Evolutionary conservation across 2,329 filamentous ascomycete species (phyloP).

Genomic region (Erysiphe neolycopersici): DNA sequence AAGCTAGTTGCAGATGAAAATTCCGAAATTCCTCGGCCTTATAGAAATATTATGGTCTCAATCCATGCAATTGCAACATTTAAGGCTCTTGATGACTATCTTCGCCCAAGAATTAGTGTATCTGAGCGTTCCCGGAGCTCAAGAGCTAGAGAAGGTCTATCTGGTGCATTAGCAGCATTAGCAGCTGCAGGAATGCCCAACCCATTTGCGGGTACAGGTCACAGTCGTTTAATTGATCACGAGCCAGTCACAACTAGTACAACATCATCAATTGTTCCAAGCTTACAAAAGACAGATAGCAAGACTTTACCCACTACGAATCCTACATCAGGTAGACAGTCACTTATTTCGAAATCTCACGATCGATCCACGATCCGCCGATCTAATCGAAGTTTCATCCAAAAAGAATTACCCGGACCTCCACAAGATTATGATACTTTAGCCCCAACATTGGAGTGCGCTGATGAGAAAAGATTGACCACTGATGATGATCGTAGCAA

Average conservation of each 20-base stretch:
- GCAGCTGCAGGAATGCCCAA: slow-evolving; percentile 40
- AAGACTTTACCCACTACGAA: slow-evolving; percentile 19
- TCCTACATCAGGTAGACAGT: slow-evolving; percentile 17
- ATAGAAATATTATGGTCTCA: slow-evolving; percentile 89
- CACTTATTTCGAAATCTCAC: slow-evolving; percentile 19
- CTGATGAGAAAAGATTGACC: slow-evolving; percentile 65
- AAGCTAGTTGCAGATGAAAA: slow-evolving; percentile 74
- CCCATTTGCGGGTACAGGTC: slow-evolving; percentile 14
- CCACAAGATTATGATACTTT: slow-evolving; percentile 32
- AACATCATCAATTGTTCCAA: slow-evolving; percentile 15
- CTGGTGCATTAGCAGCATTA: slow-evolving; percentile 47
- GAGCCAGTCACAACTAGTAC: slow-evolving; percentile 11
- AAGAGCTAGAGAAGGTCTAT: slow-evolving; percentile 32
- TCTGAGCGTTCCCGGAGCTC: slow-evolving; percentile 44
- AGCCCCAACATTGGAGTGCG: slow-evolving; percentile 61
- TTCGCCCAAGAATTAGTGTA: slow-evolving; percentile 65
- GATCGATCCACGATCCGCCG: slow-evolving; percentile 34
- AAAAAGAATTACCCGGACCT: slow-evolving; percentile 24
- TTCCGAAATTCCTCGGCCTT: slow-evolving; percentile 65
- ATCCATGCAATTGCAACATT: slow-evolving; percentile 97
- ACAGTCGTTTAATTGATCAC: slow-evolving; percentile 10
- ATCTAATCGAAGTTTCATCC: slow-evolving; percentile 31
- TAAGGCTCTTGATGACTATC: slow-evolving; percentile 85
- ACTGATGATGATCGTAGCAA: slow-evolving; percentile 37
- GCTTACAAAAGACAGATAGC: slow-evolving; percentile 16